Conservation (phyloP, 805 yeast species). For the Cyberlindnera mycetangii region DNA sequence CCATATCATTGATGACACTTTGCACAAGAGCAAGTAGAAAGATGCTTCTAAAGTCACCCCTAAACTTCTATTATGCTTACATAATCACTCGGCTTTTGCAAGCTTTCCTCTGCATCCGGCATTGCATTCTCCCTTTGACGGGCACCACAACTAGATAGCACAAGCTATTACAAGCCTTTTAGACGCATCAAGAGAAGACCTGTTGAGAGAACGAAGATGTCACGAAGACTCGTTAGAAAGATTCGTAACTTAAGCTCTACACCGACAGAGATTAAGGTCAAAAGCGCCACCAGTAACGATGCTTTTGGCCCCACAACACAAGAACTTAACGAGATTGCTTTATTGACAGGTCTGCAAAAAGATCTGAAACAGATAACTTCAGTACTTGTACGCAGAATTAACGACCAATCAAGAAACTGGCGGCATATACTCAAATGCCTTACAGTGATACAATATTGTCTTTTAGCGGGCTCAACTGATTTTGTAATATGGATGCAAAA, state of each 20-base stretch:
- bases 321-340: conserved; percentile 50
- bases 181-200: too few relatives aligned
- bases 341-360: conserved; percentile 39
- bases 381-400: conserved; percentile 40
- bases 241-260: conserved; percentile 30
- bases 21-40: too few relatives aligned
- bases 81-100: too few relatives aligned
- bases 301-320: conserved; percentile 55
- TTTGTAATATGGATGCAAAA: conserved; percentile 47
- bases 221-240: conserved; percentile 30
- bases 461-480: conserved; percentile 51
- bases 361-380: conserved; percentile 38
- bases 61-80: too few relatives aligned
- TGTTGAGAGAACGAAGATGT: too few relatives aligned
- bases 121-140: too few relatives aligned
- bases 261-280: conserved; percentile 35
- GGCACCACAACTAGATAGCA: too few relatives aligned
- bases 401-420: conserved; percentile 32
- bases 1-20: too few relatives aligned
- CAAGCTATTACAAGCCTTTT: too few relatives aligned
- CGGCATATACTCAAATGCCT: conserved; percentile 46
- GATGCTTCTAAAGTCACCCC: too few relatives aligned
- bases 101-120: too few relatives aligned
- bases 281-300: conserved; percentile 50
- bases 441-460: conserved; percentile 47